Base-by-base conservation (phyloP, 345 rosid species). In the Gossypium anomalum region DNA sequence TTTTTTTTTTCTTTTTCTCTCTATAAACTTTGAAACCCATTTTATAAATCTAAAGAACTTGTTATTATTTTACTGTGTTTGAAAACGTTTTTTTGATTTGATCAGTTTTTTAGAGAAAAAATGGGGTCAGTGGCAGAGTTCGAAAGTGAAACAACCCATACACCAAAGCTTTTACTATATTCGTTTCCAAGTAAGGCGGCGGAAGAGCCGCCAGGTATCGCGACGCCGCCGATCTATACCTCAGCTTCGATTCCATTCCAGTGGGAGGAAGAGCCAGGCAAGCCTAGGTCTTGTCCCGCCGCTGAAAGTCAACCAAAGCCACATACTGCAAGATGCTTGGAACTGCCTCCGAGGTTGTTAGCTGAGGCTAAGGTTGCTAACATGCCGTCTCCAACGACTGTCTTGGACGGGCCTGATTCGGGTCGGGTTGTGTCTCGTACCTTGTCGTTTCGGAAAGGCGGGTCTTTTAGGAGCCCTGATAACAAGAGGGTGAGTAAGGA, bases 201-300 rank as follows among this genome's bases (percentile, higher is more conserved):
- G n/a, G 17, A 62, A 41, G 64, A 71, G 68, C 6, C 68, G 25
- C 78, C 89, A 1, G 89, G 87, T 11, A 51, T 56, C 80, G 62
- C 74, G 34, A 87, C 98, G 16, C 90, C 97, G 7, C 98, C 97
- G 10, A 74, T 89, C 65, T 79, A 86, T 22, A 44, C 82, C 56
- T 73, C 71, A 4, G 97, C 82, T 51, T 84, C 97, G 23, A 70
- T 94, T 34, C 98, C 98, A 10, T 94, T 94, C 60, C 81, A 75
- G 69, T 94, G 98, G 97, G 98, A 94, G 77, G 97, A 92, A 80
- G 97, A 85, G 11, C 98, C 97, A 0, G 98, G 98, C 8, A 88
- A 82, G 89, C 97, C 98, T 13, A 87, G 92, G 29, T 80, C 79
- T 23, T 75, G 71, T 49, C n/a, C 57, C 66, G 48, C 22, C 41